These are phyloP conservation scores for Inga laurina DNA, from an alignment of 306 rosid genomes.

Conservation along the genomic window DNA sequence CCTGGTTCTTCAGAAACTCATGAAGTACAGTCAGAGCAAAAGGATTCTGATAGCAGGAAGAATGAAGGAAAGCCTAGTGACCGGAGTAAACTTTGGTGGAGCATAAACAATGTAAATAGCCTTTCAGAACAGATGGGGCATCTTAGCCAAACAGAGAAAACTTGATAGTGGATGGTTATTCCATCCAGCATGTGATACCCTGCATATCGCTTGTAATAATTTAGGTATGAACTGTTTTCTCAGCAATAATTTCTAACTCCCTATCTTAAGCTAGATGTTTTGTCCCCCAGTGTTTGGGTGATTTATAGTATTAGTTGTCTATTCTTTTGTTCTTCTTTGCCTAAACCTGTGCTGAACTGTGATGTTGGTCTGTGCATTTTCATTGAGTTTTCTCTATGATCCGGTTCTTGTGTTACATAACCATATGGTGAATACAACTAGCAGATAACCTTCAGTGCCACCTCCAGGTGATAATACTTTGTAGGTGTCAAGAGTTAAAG, in stretches of 20 bases:
- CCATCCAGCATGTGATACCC: constrained; percentile 44
- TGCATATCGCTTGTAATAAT: constrained; percentile 41
- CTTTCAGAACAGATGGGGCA: constrained; percentile 75
- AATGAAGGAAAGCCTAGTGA: constrained; percentile 49
- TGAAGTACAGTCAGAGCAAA: constrained; percentile 63
- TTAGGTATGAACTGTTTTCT: constrained; percentile 44
- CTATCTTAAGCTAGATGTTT: constrained; percentile 21
- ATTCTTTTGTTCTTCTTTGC: constrained; percentile 10
- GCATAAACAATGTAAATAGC: constrained; percentile 57
- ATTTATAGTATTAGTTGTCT: constrained; percentile 6
- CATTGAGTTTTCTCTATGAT: neutral
- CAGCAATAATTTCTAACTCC: constrained; percentile 13
- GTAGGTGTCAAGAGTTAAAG: neutral
- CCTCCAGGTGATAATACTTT: neutral
- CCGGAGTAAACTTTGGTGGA: constrained; percentile 62
- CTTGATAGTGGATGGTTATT: constrained; percentile 39
- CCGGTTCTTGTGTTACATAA: neutral
- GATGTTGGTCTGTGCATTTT: constrained; percentile 1
- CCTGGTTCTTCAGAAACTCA: constrained; percentile 63
- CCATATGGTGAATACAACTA: neutral
- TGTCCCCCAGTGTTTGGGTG: neutral
- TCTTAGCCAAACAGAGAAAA: constrained; percentile 58
- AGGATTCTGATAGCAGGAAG: constrained; percentile 49
- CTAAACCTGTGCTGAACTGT: neutral
- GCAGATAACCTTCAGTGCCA: neutral